Base-by-base conservation (phyloP, 2,329 filamentous ascomycete species). In the Macroventuria anomochaeta region DNA sequence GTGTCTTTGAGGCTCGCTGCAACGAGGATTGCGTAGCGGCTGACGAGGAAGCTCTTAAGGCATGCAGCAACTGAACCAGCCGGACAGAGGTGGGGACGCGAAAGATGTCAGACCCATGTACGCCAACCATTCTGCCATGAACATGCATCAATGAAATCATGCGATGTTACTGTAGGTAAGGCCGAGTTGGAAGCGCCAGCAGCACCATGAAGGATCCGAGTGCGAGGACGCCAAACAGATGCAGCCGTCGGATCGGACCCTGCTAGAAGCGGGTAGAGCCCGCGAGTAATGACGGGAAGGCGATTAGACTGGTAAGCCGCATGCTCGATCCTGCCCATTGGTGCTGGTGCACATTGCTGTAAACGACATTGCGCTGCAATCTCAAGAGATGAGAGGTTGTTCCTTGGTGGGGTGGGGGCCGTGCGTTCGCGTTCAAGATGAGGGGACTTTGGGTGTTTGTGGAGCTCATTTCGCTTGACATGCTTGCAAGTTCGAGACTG, bases 381-480 rank as follows among this genome's bases (percentile, higher is more conserved):
- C 58, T 72, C 60, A 64, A 63, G 67, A 70, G 62, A 73, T 71
- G 68, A 63, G 55, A 62, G 56, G 50, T 49, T 54, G 33, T 49
- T 57, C 61, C 53, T 58, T 62, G 62, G 62, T 63, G 61, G 63
- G 59, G 57, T 64, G 46, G 51, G 54, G 65, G 36, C 62, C 67
- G 67, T 70, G 70, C 68, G 39, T 50, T 52, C 55, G 59, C 57
- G 52, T 63, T 65, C 58, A 59, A 68, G 61, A 68, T 67, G 62
- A 67, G 53, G 52, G 57, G 47, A 58, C 57, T 48, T 63, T 62
- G 56, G 53, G 33, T 62, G 62, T 25, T 55, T 63, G 70, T 72
- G 68, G 69, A 73, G 61, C 68, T 73, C 70, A 74, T 74, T 64
- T 74, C 71, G 71, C 69, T 73, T 72, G 61, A 43, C 49, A 64